Evolutionary conservation across 2,329 filamentous ascomycete genomes (phyloP), one percentile per base, ranked within the genome.

Genomic region (Fusarium nisikadoi): DNA sequence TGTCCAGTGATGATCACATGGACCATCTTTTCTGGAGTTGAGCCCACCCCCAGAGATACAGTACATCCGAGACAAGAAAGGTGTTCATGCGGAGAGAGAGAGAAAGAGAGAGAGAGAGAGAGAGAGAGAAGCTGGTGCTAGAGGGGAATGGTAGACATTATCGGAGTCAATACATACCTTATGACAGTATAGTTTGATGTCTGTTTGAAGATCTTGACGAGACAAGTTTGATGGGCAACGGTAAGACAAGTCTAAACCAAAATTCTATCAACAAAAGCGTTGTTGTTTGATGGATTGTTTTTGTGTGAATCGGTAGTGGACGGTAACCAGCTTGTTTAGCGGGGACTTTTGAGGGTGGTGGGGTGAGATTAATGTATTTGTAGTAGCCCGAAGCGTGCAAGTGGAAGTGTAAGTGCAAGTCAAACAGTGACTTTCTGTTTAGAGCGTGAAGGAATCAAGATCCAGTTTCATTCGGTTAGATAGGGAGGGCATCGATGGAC

Each of bases 1-100:
- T 62, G 59, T 56, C 63, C 67, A 69, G 59, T 56, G 38, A 50
- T 65, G 66, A 75, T 75, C 74, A 76, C 74, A 75, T 75, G 74
- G 73, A 29, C 66, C 65, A 62, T 69, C 52, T 58, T 62, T 45
- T 45, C 53, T 61, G 65, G 63, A 71, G 70, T 72, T 70, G 68
- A 72, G 57, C 68, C 71, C 71, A 67, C 71, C 71, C 64, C 71
- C 65, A 58, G 57, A 64, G 45, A 68, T 52, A 47, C 56, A 72
- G 65, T 52, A 47, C 56, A 72, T 53, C 71, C 68, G 54, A 73
- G 57, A 74, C 64, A 63, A 43, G 47, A 46, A 43, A 46, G 58
- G 56, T 62, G 58, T 67, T 71, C 52, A 69, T 64, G 64, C 56
- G 42, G 57, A 29, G 27, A 29, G 27, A 29, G 27, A 29, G 27